Percentiles rank a stretch among this genome's conserved stretches.
Evolutionary conservation across 805 yeast genomes (phyloP).

Genomic region (Schizosaccharomyces osmophilus): DNA sequence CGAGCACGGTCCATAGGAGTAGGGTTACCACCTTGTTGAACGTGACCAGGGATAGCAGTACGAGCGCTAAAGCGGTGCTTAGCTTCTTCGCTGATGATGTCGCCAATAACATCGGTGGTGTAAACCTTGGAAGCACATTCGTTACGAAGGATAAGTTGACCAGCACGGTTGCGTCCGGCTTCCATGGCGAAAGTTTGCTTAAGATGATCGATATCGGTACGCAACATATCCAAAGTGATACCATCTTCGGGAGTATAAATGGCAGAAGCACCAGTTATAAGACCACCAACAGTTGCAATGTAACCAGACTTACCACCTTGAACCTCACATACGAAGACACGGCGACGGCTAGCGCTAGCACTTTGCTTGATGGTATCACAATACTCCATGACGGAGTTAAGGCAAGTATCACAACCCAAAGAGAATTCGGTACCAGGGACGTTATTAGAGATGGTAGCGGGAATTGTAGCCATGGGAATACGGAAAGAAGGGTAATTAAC

Average conservation of each 20-base stretch:
- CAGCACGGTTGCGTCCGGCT: constrained; percentile 57
- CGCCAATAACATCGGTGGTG: constrained; percentile 59
- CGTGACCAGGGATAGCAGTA: constrained; percentile 93
- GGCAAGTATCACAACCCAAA: constrained; percentile 83
- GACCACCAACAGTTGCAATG: constrained; percentile 63
- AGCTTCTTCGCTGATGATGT: constrained; percentile 60
- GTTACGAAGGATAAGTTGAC: constrained; percentile 62
- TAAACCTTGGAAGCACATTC: constrained; percentile 64
- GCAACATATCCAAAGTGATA: constrained; percentile 39
- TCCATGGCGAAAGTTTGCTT: constrained; percentile 46
- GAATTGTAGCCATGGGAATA: constrained; percentile 80
- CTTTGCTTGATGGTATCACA: constrained; percentile 89
- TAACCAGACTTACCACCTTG: constrained; percentile 96
- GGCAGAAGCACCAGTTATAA: constrained; percentile 77
- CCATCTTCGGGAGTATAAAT: constrained; percentile 78
- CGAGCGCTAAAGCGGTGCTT: constrained; percentile 61
- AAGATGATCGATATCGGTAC: constrained; percentile 50
- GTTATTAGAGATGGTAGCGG: constrained; percentile 89
- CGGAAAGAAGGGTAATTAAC: constrained; percentile 64
- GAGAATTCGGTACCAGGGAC: constrained; percentile 98
- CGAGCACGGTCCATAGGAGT: constrained; percentile 80
- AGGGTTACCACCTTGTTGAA: constrained; percentile 92
- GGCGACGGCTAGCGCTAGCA: constrained; percentile 79
- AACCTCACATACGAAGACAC: constrained; percentile 89
- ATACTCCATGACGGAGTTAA: constrained; percentile 70